Conservation (phyloP, 148 eudicot species). For the Arbutus unedo region DNA sequence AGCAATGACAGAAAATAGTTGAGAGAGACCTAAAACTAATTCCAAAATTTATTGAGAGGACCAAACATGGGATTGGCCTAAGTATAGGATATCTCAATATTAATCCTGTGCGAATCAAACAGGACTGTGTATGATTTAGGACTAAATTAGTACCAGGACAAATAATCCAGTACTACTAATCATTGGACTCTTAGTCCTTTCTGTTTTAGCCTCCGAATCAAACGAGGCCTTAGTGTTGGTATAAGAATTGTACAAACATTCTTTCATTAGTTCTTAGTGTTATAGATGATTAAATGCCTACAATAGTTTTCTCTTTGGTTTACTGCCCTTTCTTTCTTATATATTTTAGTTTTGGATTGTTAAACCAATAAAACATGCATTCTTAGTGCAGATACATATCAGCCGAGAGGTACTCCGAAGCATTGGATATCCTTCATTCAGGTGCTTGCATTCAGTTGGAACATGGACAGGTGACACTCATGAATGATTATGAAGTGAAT, state of each 20-base stretch:
- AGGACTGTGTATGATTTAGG: no score
- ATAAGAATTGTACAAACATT: background rate
- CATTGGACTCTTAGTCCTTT: no score
- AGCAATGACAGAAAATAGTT: no score
- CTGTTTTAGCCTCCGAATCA: no score
- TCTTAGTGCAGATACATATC: slow-evolving; percentile 57
- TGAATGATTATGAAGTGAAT: background rate
- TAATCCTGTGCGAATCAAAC: no score
- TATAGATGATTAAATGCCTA: background rate
- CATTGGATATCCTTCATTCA: slow-evolving; percentile 69
- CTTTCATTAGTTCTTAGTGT: background rate
- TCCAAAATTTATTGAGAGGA: no score
- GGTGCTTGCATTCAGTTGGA: slow-evolving; percentile 93
- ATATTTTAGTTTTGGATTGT: background rate
- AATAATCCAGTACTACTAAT: no score
- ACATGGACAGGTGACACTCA: slow-evolving; percentile 58
- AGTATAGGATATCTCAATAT: no score
- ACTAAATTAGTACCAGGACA: no score
- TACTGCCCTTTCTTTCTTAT: background rate
- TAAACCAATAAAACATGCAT: background rate
- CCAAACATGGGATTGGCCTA: no score
- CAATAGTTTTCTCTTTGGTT: background rate
- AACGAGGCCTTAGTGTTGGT: no score
- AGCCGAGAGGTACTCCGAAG: slow-evolving; percentile 74
- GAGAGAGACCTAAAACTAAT: no score